These are phyloP conservation scores for Clavariopsis aquatica DNA, from an alignment of 495 filamentous ascomycete species.

Conservation along the genomic window DNA sequence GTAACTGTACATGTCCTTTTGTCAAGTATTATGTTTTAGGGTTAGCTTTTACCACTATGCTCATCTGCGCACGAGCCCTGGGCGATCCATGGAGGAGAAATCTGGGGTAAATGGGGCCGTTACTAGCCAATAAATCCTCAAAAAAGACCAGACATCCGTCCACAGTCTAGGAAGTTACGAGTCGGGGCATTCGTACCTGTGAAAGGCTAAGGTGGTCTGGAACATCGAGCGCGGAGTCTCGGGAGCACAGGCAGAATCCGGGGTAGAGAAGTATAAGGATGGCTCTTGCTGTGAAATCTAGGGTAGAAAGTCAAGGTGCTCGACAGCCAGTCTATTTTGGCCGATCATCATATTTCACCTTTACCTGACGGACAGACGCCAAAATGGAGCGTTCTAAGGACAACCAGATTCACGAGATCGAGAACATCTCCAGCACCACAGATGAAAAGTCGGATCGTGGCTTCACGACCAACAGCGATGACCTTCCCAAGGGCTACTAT, in stretches of 20 bases:
- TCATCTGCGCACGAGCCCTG: background rate
- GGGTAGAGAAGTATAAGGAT: background rate
- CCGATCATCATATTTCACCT: background rate
- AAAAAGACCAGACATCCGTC: background rate
- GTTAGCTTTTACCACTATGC: background rate
- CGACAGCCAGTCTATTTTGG: background rate
- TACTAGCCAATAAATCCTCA: background rate
- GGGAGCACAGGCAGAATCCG: background rate
- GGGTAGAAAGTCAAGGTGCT: background rate
- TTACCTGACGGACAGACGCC: background rate
- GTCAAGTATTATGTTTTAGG: background rate
- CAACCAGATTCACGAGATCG: background rate
- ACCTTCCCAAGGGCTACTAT: background rate
- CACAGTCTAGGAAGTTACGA: background rate
- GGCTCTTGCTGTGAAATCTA: background rate
- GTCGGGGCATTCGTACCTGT: background rate
- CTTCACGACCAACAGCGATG: background rate
- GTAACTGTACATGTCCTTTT: background rate
- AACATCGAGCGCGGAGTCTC: background rate
- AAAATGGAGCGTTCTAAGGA: background rate
- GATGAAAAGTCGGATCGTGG: background rate
- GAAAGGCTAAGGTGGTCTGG: background rate
- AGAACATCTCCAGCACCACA: background rate
- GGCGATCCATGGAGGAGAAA: background rate
- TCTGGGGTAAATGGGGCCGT: background rate